Evolutionary conservation across 306 rosid species (phyloP).

Genomic region (Quercus cerris): DNA sequence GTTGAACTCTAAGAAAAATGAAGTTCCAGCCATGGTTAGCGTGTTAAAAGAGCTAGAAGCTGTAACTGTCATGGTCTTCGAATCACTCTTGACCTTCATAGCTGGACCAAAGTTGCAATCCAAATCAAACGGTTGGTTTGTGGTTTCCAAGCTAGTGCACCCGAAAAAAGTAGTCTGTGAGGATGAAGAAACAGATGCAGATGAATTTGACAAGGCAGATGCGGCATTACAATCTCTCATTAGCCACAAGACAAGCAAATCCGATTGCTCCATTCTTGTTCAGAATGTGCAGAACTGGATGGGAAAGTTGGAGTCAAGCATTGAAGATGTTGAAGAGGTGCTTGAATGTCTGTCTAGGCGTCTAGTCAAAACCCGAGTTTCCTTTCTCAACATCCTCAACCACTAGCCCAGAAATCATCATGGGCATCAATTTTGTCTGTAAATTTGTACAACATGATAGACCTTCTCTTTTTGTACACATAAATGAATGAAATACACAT

Average conservation of each 20-base stretch:
- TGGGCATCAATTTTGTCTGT: neutral
- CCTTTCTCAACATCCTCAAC: conserved; percentile 44
- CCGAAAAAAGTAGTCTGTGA: conserved; percentile 15
- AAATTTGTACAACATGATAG: too few relatives aligned
- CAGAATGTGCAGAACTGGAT: conserved; percentile 31
- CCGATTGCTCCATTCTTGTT: conserved; percentile 8
- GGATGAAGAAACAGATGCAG: conserved; percentile 23
- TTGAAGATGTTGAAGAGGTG: conserved; percentile 43
- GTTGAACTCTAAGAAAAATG: conserved; percentile 25
- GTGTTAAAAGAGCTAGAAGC: conserved; percentile 34
- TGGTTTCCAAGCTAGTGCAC: conserved; percentile 37
- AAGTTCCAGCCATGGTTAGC: conserved; percentile 20
- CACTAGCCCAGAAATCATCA: conserved; percentile 26
- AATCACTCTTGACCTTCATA: conserved; percentile 29
- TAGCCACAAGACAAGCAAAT: conserved; percentile 26
- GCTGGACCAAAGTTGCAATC: conserved; percentile 24
- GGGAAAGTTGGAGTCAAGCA: conserved; percentile 36
- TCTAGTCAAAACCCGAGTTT: conserved; percentile 41
- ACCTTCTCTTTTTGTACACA: too few relatives aligned
- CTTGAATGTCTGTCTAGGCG: conserved; percentile 41
- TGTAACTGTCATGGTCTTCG: conserved; percentile 23
- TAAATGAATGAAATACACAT: too few relatives aligned
- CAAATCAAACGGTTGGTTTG: conserved; percentile 33
- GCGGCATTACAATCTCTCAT: conserved; percentile 42
- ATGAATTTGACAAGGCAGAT: conserved; percentile 47